These are phyloP conservation scores for Penicillium tannophilum DNA, from an alignment of 495 filamentous ascomycete genomes.

Conservation along the genomic window DNA sequence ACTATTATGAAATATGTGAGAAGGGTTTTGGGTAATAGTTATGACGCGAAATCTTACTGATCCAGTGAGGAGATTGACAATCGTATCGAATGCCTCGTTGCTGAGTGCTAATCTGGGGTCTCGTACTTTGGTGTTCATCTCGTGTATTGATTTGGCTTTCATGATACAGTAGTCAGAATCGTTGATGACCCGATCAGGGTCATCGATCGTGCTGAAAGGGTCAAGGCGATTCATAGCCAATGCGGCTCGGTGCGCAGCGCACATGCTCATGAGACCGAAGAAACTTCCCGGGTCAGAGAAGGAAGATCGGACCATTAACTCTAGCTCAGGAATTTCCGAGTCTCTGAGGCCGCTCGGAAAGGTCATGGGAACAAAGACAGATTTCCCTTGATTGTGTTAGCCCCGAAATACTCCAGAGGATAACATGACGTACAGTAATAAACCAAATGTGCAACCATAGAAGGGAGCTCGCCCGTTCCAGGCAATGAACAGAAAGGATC, in stretches of 20 bases:
- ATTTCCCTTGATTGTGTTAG: conserved; percentile 30
- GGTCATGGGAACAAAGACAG: conserved; percentile 40
- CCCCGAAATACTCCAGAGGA: not conserved
- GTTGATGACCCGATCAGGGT: conserved; percentile 12
- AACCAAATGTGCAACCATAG: conserved; percentile 28
- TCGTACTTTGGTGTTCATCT: conserved; percentile 37
- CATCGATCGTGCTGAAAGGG: conserved; percentile 2
- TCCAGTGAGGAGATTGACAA: conserved; percentile 39
- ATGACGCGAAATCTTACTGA: conserved; percentile 21
- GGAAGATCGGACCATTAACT: conserved; percentile 32
- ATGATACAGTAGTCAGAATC: conserved; percentile 41
- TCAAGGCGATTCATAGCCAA: conserved; percentile 24
- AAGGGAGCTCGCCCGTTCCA: conserved; percentile 26
- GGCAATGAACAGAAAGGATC: conserved; percentile 38
- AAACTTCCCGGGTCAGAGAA: conserved; percentile 40
- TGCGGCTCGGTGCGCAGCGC: conserved; percentile 38
- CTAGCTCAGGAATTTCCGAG: conserved; percentile 24
- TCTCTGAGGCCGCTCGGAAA: conserved; percentile 34
- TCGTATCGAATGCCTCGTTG: conserved; percentile 39
- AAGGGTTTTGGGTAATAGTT: not conserved
- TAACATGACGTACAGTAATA: conserved; percentile 35
- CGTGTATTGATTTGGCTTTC: conserved; percentile 36
- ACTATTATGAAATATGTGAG: conserved; percentile 16
- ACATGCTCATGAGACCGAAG: conserved; percentile 42
- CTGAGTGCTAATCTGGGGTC: conserved; percentile 30